Conservation (phyloP, 2,329 filamentous ascomycete species). For the Diplocarpon rosae region DNA sequence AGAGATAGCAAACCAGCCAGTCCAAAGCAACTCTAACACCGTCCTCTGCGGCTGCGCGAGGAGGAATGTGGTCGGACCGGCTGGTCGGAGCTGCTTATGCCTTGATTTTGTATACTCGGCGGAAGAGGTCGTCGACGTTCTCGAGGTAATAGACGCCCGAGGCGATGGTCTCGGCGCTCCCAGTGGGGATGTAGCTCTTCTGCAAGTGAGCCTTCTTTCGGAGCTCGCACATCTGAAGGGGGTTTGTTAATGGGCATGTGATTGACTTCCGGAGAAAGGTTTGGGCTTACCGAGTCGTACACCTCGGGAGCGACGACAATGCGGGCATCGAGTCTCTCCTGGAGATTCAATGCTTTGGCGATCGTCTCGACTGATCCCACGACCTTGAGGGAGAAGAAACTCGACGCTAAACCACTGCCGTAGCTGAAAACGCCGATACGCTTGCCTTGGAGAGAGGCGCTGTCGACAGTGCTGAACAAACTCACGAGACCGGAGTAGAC, state of each 20-base stretch:
- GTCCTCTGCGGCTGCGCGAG: too few species aligned
- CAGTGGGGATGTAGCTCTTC: slow-evolving; percentile 64
- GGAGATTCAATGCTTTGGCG: slow-evolving; percentile 56
- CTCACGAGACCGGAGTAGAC: slow-evolving; percentile 45
- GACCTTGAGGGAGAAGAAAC: slow-evolving; percentile 63
- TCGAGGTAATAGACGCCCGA: slow-evolving; percentile 68
- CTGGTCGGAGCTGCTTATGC: too few species aligned
- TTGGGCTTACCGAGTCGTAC: slow-evolving; percentile 56
- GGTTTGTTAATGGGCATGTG: too few species aligned
- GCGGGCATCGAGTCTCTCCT: slow-evolving; percentile 54
- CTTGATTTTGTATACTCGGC: slow-evolving; percentile 67
- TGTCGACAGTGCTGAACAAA: slow-evolving; percentile 43
- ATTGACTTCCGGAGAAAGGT: too few species aligned
- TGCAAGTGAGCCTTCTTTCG: slow-evolving; percentile 75
- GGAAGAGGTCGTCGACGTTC: slow-evolving; percentile 78
- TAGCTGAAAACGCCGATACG: slow-evolving; percentile 51
- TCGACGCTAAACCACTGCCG: slow-evolving; percentile 59
- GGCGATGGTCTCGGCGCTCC: slow-evolving; percentile 53
- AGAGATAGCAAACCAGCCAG: too few species aligned
- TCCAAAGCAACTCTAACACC: too few species aligned
- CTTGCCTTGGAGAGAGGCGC: slow-evolving; percentile 44
- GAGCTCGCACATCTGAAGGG: slow-evolving; percentile 73
- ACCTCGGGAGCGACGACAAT: slow-evolving; percentile 56
- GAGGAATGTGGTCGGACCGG: too few species aligned
- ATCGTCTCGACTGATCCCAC: slow-evolving; percentile 60